Conservation (phyloP, 148 eudicot genomes). For the Gaultheria prostrata region DNA sequence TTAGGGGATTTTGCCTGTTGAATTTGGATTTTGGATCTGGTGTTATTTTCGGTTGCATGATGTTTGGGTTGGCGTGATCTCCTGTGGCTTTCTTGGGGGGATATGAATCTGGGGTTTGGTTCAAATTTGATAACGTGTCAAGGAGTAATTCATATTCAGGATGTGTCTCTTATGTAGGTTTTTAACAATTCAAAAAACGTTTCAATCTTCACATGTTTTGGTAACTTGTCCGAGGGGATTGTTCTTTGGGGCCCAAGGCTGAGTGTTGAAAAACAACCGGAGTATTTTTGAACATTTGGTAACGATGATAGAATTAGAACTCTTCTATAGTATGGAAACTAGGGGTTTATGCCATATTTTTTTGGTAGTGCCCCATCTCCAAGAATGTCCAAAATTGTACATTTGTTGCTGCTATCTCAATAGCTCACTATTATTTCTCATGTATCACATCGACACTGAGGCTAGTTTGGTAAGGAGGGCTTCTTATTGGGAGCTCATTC, state of each 20-base stretch:
- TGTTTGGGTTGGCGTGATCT: not conserved
- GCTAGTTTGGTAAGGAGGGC: not conserved
- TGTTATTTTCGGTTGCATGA: not conserved
- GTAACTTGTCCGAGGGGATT: not conserved
- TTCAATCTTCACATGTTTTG: not conserved
- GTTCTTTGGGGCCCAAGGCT: not conserved
- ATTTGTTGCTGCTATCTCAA: not conserved
- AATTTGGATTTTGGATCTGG: conserved; percentile 5
- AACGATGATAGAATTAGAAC: not conserved
- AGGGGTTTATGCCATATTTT: not conserved
- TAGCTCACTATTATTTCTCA: not conserved
- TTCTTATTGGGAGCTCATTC: not conserved
- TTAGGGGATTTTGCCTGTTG: not conserved
- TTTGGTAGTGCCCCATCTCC: not conserved
- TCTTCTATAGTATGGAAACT: not conserved
- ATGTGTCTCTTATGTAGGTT: not conserved
- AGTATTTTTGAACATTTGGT: not conserved
- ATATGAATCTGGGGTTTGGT: not conserved
- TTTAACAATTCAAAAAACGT: not conserved
- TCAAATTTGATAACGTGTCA: not conserved
- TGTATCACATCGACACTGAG: not conserved
- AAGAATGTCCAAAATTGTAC: not conserved
- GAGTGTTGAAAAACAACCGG: not conserved
- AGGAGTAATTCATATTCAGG: not conserved
- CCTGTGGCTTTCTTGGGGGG: not conserved